Evolutionary conservation across 495 filamentous ascomycete genomes (phyloP), one percentile per base, ranked within the genome.

Genomic region (Penicillium nucicola): DNA sequence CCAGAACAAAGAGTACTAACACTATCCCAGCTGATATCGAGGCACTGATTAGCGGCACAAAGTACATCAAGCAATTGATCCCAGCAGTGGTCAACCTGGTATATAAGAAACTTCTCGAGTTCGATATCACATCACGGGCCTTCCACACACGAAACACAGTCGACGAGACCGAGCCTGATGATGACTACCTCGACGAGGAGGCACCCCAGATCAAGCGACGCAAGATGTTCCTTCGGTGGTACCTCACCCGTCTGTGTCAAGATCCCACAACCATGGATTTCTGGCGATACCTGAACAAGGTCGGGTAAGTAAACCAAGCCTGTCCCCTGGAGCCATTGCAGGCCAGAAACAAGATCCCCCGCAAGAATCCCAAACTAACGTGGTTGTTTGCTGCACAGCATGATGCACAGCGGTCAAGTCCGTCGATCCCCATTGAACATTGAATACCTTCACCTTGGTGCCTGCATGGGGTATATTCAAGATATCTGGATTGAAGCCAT

Each of bases 221-320:
- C 51, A 89, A 90, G 70, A 84, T 83, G 76, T 90, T 90, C 64
- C 69, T 90, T 17, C 74, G 84, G 8, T 85, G 81, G 48, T 89
- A 89, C 52, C 70, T 90, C 25, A 79, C 74, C 37, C 85, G 84
- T 60, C 61, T 89, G 10, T 87, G 85, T 61, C 82, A 80, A 11
- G 86, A 89, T 57, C 86, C 86, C 0, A 81, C 79, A 32, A 80
- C 79, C 54, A 82, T 85, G 75, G 84, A 87, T 45, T 89, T 88
- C 59, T 90, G 85, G 85, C 77, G 86, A 51, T 90, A 89, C 62
- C 66, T 89, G 31, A 82, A 89, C 65, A 90, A 89, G 68, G 86
- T 90, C 22, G 87, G 86, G 75, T 75, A 55, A 48, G 70, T 66
- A 17, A 4, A 38, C 9, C 11, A 4, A 2, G 14, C 9, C 30